Conservation (phyloP, 2,329 filamentous ascomycete species). For the Madurella mycetomatis region DNA sequence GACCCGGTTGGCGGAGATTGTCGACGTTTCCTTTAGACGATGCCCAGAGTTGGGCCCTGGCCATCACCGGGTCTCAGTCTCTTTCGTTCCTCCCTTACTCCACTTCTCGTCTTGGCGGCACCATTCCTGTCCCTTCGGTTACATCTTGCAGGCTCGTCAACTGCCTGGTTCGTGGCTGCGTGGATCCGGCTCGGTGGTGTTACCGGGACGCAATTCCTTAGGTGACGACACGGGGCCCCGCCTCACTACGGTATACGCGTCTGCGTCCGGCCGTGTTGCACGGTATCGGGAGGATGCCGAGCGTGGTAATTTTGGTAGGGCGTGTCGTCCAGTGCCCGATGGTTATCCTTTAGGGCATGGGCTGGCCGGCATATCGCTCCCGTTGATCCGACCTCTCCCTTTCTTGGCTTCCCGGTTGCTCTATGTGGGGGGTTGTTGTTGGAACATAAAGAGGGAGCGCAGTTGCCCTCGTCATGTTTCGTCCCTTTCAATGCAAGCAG, state of each 20-base stretch:
- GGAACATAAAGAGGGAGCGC: conserved; percentile 11
- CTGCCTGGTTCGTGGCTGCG: neutral
- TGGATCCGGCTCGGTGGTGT: neutral
- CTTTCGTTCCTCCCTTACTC: neutral
- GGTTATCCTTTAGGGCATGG: conserved; percentile 3
- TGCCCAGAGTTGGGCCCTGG: neutral
- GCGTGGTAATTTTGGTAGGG: no score
- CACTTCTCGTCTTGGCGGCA: neutral
- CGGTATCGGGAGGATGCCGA: no score
- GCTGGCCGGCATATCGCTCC: conserved; percentile 16
- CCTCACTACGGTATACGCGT: no score
- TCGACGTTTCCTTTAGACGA: conserved; percentile 17
- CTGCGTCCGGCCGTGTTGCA: no score
- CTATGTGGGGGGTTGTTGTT: neutral
- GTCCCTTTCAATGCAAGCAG: conserved; percentile 7
- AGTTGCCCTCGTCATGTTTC: conserved; percentile 2
- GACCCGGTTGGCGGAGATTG: conserved; percentile 25
- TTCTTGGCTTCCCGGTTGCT: neutral
- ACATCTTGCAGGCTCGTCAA: conserved; percentile 4
- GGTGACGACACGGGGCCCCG: neutral
- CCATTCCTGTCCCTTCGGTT: neutral
- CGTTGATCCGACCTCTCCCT: conserved; percentile 20
- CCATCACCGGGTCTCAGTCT: neutral
- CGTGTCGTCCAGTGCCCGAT: no score
- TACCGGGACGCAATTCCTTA: conserved; percentile 16